These are phyloP conservation scores for Ulota crispa DNA, from an alignment of 225 moss, liverwort and hornwort species.

Conservation along the genomic window DNA sequence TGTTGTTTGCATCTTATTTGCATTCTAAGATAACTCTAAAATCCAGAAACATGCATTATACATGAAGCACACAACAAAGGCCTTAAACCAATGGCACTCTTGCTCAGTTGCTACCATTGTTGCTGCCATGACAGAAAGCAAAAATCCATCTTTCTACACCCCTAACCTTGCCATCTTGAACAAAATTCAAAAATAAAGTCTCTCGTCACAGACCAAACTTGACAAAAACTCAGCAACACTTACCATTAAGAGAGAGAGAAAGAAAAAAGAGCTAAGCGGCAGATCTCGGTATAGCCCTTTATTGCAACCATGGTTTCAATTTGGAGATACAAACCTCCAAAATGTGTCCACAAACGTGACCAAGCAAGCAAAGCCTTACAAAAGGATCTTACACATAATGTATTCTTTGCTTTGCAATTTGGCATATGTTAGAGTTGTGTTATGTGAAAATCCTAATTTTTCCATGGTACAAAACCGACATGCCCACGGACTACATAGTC, in stretches of 20 bases:
- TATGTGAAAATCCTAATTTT: background rate
- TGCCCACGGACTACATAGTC: too few relatives aligned
- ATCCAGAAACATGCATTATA: background rate
- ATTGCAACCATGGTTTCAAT: conserved; percentile 21
- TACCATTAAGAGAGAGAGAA: background rate
- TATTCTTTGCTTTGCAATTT: too few relatives aligned
- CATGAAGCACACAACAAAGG: background rate
- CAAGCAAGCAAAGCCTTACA: background rate
- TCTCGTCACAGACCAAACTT: background rate
- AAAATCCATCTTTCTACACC: background rate
- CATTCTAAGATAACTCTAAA: too few relatives aligned
- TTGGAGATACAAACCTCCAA: conserved; percentile 9
- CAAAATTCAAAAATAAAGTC: background rate
- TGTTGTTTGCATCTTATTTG: too few relatives aligned
- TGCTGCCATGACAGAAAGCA: background rate
- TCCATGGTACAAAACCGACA: background rate
- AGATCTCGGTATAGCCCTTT: conserved; percentile 28
- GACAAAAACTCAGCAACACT: conserved; percentile 23
- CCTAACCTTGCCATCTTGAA: background rate
- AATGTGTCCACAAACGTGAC: background rate
- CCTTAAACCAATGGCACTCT: background rate
- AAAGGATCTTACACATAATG: background rate
- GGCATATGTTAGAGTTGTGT: background rate
- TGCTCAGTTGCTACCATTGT: background rate
- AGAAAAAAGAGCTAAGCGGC: conserved; percentile 28